A percentile compares a stretch with the other conserved stretches of the same genome.
phyloP scores from a whole-genome alignment of 2,329 filamentous ascomycete genomes.

The Waltergamsia citrina region DNA sequence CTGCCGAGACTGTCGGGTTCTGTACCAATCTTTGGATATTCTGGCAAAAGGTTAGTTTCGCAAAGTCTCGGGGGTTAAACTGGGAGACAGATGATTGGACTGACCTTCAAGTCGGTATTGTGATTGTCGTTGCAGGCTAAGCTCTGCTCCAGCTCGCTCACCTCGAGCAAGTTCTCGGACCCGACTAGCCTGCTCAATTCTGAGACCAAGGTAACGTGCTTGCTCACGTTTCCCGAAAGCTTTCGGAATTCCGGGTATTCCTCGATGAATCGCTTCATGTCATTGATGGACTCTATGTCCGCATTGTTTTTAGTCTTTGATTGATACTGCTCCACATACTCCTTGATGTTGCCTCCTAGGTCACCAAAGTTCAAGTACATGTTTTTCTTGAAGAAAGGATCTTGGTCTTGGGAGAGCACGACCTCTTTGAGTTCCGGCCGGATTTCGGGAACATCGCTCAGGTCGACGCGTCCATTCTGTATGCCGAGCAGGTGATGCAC shows the following conservation, averaged over 20 bases:
- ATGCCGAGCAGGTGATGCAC: slow-evolving; percentile 94
- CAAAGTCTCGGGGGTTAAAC: background rate
- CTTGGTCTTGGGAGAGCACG: slow-evolving; percentile 90
- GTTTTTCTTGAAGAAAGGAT: slow-evolving; percentile 98
- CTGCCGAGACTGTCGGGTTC: slow-evolving; percentile 62
- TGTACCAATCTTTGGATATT: slow-evolving; percentile 81
- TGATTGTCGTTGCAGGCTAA: slow-evolving; percentile 96
- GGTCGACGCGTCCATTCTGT: slow-evolving; percentile 84
- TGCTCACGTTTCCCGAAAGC: slow-evolving; percentile 94
- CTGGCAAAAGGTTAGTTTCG: slow-evolving; percentile 34
- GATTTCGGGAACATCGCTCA: slow-evolving; percentile 75
- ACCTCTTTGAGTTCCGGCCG: slow-evolving; percentile 86
- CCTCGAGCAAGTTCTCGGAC: slow-evolving; percentile 81
- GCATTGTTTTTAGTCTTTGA: slow-evolving; percentile 94
- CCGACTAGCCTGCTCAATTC: slow-evolving; percentile 85
- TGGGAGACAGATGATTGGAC: slow-evolving; percentile 8
- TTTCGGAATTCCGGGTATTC: slow-evolving; percentile 98
- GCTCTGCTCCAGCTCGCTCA: slow-evolving; percentile 94
- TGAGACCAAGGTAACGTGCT: slow-evolving; percentile 92
- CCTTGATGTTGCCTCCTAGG: slow-evolving; percentile 90
- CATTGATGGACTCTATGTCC: slow-evolving; percentile 91
- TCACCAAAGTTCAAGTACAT: slow-evolving; percentile 99
- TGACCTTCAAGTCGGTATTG: slow-evolving; percentile 77
- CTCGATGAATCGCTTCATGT: slow-evolving; percentile 99
- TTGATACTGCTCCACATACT: slow-evolving; percentile 97